Percentiles rank a stretch among this genome's conserved stretches.
phyloP scores from a whole-genome alignment of 305 asterid species.

The Fraxinus greggii region DNA sequence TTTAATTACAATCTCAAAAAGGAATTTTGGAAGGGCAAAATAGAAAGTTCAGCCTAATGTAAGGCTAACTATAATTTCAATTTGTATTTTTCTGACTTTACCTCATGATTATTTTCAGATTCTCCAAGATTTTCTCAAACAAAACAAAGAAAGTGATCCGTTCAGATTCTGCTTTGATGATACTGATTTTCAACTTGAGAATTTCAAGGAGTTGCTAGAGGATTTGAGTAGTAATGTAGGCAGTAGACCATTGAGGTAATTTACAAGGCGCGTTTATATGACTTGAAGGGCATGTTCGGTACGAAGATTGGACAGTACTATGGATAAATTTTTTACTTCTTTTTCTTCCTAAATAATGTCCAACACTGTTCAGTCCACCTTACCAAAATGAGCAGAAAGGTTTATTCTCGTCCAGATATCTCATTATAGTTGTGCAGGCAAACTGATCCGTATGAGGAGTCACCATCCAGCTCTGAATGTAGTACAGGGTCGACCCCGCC shows the following conservation, averaged over 20 bases:
- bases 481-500: conserved; percentile 72
- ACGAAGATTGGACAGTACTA: background rate
- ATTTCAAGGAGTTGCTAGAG: conserved; percentile 59
- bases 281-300: background rate
- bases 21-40: conserved; percentile 9
- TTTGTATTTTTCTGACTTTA: background rate
- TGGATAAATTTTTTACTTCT: background rate
- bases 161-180: conserved; percentile 40
- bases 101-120: conserved; percentile 41
- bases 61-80: background rate
- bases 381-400: background rate
- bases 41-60: conserved; percentile 16
- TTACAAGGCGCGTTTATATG: conserved; percentile 10
- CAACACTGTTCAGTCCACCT: background rate
- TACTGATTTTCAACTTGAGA: conserved; percentile 60
- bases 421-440: conserved; percentile 59
- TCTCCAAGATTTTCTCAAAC: conserved; percentile 75
- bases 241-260: conserved; percentile 75
- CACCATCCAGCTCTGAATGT: conserved; percentile 35
- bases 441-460: conserved; percentile 46
- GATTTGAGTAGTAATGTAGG: conserved; percentile 55
- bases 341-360: background rate
- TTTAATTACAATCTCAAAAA: background rate
- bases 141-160: conserved; percentile 61
- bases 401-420: conserved; percentile 25